A percentile compares a stretch with the other conserved stretches of the same genome.
These are phyloP conservation scores for Tephrocybe sp. DNA, from an alignment of 768 basidiomycete genomes.

Conservation along the genomic window DNA sequence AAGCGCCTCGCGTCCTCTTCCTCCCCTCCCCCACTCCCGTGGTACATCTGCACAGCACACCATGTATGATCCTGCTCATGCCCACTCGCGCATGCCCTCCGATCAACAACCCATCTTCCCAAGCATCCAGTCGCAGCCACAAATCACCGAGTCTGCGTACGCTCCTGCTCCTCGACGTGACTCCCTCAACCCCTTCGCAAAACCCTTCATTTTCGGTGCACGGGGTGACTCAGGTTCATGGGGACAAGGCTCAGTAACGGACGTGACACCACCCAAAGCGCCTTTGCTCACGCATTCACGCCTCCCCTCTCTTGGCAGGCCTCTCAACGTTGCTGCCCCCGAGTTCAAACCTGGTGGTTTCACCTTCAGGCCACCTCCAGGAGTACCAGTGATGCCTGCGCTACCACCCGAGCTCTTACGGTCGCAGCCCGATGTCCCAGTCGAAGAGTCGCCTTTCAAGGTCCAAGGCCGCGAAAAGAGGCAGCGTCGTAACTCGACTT, in stretches of 20 bases:
- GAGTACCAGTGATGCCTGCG: conserved; percentile 57
- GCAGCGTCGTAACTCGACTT: conserved; percentile 55
- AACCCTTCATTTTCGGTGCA: conserved; percentile 79
- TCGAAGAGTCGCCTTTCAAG: conserved; percentile 42
- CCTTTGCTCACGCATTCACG: conserved; percentile 38
- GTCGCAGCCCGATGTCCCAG: conserved; percentile 29
- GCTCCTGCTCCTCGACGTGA: conserved; percentile 29
- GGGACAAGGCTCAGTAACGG: conserved; percentile 32
- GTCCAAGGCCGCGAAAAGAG: conserved; percentile 83
- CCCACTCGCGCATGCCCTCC: conserved; percentile 62
- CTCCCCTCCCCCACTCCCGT: conserved; percentile 66
- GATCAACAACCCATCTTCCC: conserved; percentile 25
- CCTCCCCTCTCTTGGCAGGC: conserved; percentile 55
- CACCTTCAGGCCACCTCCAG: conserved; percentile 73
- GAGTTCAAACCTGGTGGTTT: conserved; percentile 82
- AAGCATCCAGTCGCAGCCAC: conserved; percentile 22
- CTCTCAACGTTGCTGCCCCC: conserved; percentile 75
- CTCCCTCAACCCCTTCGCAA: conserved; percentile 75
- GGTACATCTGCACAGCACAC: conserved; percentile 62
- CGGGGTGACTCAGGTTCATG: conserved; percentile 30
- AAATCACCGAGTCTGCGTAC: conserved; percentile 19
- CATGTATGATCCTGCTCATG: conserved; percentile 56
- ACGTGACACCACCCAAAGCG: conserved; percentile 33
- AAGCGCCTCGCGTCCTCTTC: conserved; percentile 49
- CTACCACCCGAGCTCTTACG: conserved; percentile 25